phyloP scores from a whole-genome alignment of 2,329 filamentous ascomycete species.

The Colletotrichum graminicola region DNA sequence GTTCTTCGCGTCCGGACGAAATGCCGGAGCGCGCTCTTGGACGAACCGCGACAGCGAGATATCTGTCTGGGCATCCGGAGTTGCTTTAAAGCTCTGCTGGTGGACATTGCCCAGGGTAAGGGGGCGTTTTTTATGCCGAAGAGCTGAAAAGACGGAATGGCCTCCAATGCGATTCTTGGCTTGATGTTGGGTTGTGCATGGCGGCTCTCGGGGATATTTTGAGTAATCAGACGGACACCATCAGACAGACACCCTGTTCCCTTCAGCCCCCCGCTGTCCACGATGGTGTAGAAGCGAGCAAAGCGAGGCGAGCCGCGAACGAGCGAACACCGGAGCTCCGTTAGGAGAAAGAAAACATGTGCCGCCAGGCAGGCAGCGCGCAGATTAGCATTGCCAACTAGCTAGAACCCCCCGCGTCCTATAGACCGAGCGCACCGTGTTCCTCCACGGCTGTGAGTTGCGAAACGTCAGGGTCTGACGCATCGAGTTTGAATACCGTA shows the following conservation, averaged over 20 bases:
- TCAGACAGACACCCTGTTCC: background rate
- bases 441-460: constrained; percentile 37
- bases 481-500: constrained; percentile 42
- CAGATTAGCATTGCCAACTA: constrained; percentile 23
- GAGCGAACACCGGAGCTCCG: constrained; percentile 39
- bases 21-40: constrained; percentile 24
- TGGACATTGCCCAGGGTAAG: constrained; percentile 30
- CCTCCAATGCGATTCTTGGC: constrained; percentile 31
- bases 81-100: constrained; percentile 33
- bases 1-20: constrained; percentile 17
- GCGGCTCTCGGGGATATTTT: constrained; percentile 19
- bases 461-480: constrained; percentile 42
- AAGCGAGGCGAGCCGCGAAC: constrained; percentile 24
- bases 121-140: constrained; percentile 29
- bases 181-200: constrained; percentile 32
- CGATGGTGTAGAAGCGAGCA: constrained; percentile 9
- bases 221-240: constrained; percentile 1
- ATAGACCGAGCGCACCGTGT: constrained; percentile 39
- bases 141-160: constrained; percentile 34
- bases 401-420: constrained; percentile 31
- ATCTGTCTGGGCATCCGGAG: constrained; percentile 10
- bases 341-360: constrained; percentile 30
- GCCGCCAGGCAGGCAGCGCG: constrained; percentile 15
- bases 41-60: constrained; percentile 16
- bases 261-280: background rate